Evolutionary conservation across 768 basidiomycete genomes (phyloP), one percentile per base, ranked within the genome.

Genomic region (Agaricus sinodeliciosus): DNA sequence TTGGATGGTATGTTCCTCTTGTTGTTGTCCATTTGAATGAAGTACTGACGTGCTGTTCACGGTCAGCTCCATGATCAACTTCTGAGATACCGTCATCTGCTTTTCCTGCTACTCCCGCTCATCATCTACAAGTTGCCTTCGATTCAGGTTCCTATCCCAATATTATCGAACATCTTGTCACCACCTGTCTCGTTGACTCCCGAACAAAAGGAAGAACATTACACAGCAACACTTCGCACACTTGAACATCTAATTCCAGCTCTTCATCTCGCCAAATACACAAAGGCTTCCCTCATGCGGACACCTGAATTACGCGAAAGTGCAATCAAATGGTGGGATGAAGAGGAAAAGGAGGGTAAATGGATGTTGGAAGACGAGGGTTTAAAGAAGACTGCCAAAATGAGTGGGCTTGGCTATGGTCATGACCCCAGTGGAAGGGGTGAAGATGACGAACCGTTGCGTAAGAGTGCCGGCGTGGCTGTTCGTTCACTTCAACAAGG

Each of bases 51-150:
- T 12, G 34, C 12, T 11, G 8, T 54, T 56, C 40, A 49, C 41
- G 39, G 19, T 12, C 47, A 89, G 87, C 84, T 81, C 81, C 83
- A 87, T 66, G 85, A 89, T 62, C 69, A 62, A 25, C 66, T 84
- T 35, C 75, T 77, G 62, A 62, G 72, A 44, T 55, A 67, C 31
- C 85, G 87, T n/a, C 76, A 78, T 49, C 25, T 72, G 1, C 63
- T 85, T 49, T 84, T 89, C 67, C 69, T 87, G 51, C 6, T 73
- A 27, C 69, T 88, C 2, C 82, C 85, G 4, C 56, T 80, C 25
- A 34, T 77, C 48, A 61, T 82, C 9, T 73, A 77, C 61, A 70
- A 16, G 22, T 59, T 53, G 59, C 68, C 55, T 57, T 62, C 51
- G 59, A 62, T 58, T 59, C 71, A 26, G 15, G 46, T 63, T 66